Percentiles rank a stretch among this genome's conserved stretches.
Evolutionary conservation across 768 basidiomycete species (phyloP).

Genomic region (Mycena chlorophos): DNA sequence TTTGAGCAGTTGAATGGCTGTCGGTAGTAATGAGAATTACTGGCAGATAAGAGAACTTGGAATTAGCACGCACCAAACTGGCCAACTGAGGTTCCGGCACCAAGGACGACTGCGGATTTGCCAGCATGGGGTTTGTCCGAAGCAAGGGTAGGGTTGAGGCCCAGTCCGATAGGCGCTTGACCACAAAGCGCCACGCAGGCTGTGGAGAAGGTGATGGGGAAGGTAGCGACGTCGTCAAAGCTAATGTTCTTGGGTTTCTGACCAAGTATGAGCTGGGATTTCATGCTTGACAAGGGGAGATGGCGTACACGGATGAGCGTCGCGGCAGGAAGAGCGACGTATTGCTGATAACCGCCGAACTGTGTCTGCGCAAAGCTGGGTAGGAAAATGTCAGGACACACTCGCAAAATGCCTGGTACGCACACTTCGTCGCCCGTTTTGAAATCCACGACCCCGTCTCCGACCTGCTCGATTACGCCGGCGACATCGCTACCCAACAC

Average conservation of each 20-base stretch:
- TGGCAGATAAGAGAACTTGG: too few relatives aligned
- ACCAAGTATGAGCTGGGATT: too few relatives aligned
- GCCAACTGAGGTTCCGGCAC: constrained; percentile 5
- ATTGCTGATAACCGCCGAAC: constrained; percentile 3
- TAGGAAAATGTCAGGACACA: neutral
- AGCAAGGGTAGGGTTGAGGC: constrained; percentile 8
- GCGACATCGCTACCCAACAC: constrained; percentile 39
- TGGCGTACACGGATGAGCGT: neutral
- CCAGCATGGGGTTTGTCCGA: constrained; percentile 10
- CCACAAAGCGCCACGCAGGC: neutral
- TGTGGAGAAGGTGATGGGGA: constrained; percentile 2
- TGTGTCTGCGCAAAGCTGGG: neutral
- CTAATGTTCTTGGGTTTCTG: constrained; percentile 8
- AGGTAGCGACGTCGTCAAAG: constrained; percentile 7
- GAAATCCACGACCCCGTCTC: constrained; percentile 30
- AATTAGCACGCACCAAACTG: constrained; percentile 14
- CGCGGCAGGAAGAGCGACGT: neutral
- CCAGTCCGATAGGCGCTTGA: constrained; percentile 2
- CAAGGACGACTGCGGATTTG: constrained; percentile 8
- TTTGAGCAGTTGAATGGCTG: constrained; percentile 41
- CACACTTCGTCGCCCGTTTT: constrained; percentile 33
- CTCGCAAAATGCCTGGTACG: neutral
- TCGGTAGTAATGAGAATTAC: too few relatives aligned
- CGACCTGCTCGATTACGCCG: constrained; percentile 34
- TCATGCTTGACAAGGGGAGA: neutral